These are phyloP conservation scores for Pichia rugopelliculosa DNA, from an alignment of 805 yeast genomes.

Conservation along the genomic window DNA sequence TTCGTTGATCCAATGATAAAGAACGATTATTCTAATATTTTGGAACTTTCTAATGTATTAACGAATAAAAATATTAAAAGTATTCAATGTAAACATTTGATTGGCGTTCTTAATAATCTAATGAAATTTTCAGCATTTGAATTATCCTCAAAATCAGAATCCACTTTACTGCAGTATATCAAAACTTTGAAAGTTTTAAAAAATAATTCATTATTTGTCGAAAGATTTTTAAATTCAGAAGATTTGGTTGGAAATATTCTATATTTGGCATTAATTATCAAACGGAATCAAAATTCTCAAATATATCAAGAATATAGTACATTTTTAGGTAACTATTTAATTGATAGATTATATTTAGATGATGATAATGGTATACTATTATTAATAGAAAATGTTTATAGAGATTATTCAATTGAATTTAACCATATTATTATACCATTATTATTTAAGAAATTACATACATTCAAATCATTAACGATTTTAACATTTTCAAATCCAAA, in stretches of 20 bases:
- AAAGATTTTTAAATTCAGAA: background rate
- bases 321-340: slow-evolving; percentile 8
- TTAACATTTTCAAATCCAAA: background rate
- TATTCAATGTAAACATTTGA: slow-evolving; percentile 34
- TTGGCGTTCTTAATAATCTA: slow-evolving; percentile 15
- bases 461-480: slow-evolving; percentile 17
- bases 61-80: background rate
- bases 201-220: background rate
- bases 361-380: background rate
- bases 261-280: background rate
- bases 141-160: background rate
- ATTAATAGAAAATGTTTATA: slow-evolving; percentile 9
- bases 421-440: slow-evolving; percentile 22
- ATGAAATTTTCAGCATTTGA: slow-evolving; percentile 10
- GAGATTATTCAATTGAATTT: slow-evolving; percentile 9
- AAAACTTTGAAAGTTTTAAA: background rate
- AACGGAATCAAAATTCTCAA: background rate
- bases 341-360: slow-evolving; percentile 10
- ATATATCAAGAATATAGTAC: background rate
- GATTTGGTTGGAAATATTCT: slow-evolving; percentile 6
- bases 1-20: background rate
- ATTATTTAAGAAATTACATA: slow-evolving; percentile 23
- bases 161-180: background rate
- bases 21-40: background rate
- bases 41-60: background rate